phyloP scores from a whole-genome alignment of 352 stramenopile species.

The Pythium grandisporangium region DNA sequence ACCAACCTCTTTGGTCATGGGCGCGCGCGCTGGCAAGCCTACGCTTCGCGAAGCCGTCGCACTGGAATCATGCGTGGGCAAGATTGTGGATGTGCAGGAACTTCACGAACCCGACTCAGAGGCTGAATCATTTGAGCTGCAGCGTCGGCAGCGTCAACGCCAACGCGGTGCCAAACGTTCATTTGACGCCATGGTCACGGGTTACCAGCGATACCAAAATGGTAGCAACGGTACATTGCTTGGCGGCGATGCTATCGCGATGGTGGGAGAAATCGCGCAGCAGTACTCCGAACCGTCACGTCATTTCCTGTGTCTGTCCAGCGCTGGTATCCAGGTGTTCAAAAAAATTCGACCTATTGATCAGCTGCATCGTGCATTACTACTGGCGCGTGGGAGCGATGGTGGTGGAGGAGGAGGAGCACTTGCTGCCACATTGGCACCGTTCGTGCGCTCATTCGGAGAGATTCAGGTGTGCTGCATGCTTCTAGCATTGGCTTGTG shows the following conservation, averaged over 20 bases:
- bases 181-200: conserved; percentile 70
- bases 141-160: conserved; percentile 2
- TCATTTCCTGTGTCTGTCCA: conserved; percentile 83
- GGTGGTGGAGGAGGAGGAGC: no score
- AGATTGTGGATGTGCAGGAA: conserved; percentile 78
- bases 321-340: conserved; percentile 81
- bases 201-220: no score
- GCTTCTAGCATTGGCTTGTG: conserved; percentile 83
- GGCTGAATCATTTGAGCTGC: background rate
- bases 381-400: conserved; percentile 58
- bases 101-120: conserved; percentile 18
- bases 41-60: conserved; percentile 72
- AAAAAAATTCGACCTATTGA: conserved; percentile 87
- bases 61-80: conserved; percentile 66
- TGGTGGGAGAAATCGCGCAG: conserved; percentile 71
- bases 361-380: conserved; percentile 68
- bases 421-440: conserved; percentile 49
- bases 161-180: conserved; percentile 41
- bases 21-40: conserved; percentile 45
- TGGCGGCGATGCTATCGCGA: conserved; percentile 18
- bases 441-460: conserved; percentile 79
- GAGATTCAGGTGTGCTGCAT: conserved; percentile 83
- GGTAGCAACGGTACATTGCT: conserved; percentile 16
- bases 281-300: conserved; percentile 77
- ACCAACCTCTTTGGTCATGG: no score